These are phyloP conservation scores for Saposhnikovia divaricata DNA, from an alignment of 129 eudicot species.

Conservation along the genomic window DNA sequence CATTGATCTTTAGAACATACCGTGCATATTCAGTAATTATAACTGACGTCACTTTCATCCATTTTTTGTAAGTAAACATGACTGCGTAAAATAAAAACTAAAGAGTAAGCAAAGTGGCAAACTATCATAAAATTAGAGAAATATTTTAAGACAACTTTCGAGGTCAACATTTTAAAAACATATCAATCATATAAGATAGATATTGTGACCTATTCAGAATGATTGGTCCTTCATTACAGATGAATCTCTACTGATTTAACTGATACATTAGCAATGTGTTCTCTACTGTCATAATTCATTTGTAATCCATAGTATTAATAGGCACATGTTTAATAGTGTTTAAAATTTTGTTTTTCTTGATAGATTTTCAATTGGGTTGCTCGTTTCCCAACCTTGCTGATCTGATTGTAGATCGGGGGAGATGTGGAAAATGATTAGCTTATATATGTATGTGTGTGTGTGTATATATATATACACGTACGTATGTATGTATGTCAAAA, in stretches of 20 bases:
- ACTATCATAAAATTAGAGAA: neutral
- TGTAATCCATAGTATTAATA: too few species aligned
- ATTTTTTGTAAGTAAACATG: neutral
- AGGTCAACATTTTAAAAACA: neutral
- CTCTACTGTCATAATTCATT: too few species aligned
- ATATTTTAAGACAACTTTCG: neutral
- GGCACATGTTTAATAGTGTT: too few species aligned
- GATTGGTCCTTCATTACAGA: neutral
- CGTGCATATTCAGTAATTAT: neutral
- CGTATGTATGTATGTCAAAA: too few species aligned
- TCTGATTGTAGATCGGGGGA: too few species aligned
- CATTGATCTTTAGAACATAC: neutral
- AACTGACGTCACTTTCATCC: neutral
- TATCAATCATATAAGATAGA: neutral
- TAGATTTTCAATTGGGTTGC: too few species aligned
- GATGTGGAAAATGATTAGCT: too few species aligned
- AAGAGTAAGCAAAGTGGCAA: neutral
- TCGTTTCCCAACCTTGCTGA: too few species aligned
- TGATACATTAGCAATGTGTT: too few species aligned
- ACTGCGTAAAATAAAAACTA: neutral
- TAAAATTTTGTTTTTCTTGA: too few species aligned
- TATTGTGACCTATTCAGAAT: neutral
- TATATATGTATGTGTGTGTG: too few species aligned
- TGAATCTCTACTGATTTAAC: neutral
- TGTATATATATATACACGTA: too few species aligned